Conservation (phyloP, 257 asterid genomes). For the Primulina huaijiensis region DNA sequence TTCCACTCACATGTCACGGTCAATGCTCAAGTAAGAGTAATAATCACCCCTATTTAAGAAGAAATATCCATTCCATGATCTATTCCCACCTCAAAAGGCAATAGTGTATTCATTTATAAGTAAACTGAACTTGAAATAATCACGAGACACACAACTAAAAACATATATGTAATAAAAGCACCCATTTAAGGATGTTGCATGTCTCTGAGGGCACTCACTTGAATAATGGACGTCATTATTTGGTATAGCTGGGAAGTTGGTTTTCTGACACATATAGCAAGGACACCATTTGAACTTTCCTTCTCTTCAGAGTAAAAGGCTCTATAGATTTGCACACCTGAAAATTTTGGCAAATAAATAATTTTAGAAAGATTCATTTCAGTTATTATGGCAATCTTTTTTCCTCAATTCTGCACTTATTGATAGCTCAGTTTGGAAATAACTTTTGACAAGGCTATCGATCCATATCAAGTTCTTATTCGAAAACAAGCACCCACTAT, state of each 20-base stretch:
- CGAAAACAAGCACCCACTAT: neutral
- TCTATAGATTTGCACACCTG: slow-evolving; percentile 80
- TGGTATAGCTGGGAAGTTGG: slow-evolving; percentile 44
- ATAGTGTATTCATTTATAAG: too few species aligned
- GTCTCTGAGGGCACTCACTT: slow-evolving; percentile 45
- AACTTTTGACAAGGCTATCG: neutral
- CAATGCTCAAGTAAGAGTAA: too few species aligned
- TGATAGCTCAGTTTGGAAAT: slow-evolving; percentile 3
- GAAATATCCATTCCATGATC: too few species aligned
- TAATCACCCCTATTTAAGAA: too few species aligned
- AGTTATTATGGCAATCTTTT: neutral
- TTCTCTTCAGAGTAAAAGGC: slow-evolving; percentile 76
- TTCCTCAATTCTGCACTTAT: neutral
- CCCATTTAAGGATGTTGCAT: slow-evolving; percentile 13
- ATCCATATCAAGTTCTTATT: neutral
- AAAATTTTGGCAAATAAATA: slow-evolving; percentile 14
- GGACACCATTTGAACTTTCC: slow-evolving; percentile 70
- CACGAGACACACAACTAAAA: slow-evolving; percentile 3
- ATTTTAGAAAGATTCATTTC: neutral
- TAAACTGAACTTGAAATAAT: neutral
- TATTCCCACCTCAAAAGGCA: neutral
- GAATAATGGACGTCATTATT: slow-evolving; percentile 50
- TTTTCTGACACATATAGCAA: slow-evolving; percentile 53
- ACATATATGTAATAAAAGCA: neutral
- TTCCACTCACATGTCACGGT: too few species aligned